Evolutionary conservation across 306 rosid species (phyloP).

Genomic region (Vigna mungo): DNA sequence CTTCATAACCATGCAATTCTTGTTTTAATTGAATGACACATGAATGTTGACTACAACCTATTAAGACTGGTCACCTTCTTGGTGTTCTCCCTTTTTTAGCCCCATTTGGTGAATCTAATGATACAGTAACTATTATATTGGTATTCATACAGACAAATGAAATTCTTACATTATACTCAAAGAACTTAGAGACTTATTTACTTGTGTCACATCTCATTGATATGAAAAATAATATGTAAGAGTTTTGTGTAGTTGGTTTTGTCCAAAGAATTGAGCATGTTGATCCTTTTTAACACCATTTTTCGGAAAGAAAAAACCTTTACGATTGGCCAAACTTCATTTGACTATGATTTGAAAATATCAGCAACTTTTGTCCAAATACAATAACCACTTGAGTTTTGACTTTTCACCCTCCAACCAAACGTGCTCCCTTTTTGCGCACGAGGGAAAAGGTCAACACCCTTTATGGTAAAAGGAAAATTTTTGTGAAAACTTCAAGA

Average conservation of each 20-base stretch:
- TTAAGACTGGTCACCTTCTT: no score
- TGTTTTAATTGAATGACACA: no score
- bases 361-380: not conserved
- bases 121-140: no score
- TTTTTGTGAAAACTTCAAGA: not conserved
- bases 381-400: slow-evolving; percentile 1
- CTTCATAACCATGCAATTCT: no score
- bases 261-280: not conserved
- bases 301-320: not conserved
- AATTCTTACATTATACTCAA: no score
- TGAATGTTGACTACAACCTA: no score
- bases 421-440: slow-evolving; percentile 36
- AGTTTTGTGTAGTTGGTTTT: not conserved
- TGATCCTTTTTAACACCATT: not conserved
- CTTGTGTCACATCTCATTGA: no score
- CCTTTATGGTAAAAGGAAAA: slow-evolving; percentile 41
- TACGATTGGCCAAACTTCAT: not conserved
- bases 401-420: slow-evolving; percentile 25
- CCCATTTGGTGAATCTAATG: no score
- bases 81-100: no score
- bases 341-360: not conserved
- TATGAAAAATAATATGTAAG: not conserved
- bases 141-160: no score
- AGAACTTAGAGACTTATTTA: no score
- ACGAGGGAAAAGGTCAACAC: slow-evolving; percentile 46